Evolutionary conservation across 257 asterid species (phyloP), one percentile per base, ranked within the genome.

Genomic region (Thymus quinquecostatus): DNA sequence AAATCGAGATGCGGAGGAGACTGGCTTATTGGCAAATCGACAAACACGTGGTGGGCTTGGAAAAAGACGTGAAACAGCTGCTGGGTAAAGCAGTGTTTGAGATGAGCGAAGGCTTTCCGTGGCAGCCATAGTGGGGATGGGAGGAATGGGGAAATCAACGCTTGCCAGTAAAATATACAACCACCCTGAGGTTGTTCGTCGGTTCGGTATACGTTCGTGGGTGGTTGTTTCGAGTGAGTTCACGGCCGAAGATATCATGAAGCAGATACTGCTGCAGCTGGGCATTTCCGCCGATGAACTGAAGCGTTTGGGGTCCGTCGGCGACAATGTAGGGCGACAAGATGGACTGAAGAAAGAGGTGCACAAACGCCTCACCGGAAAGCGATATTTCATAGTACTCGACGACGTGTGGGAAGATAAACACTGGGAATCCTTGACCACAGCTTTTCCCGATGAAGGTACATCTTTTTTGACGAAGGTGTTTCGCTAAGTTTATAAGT

Each of bases 81-180:
- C 41, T 78, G 2, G 4, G 33, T 0, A 55, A 45, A 13, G 53
- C 60, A 3, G 13, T 78, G 1, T 13, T 78, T 43, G 47, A 38
- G 10, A 71, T 51, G 53, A 36, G 33, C 10, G 8, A 66, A 14
- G 58, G 33, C 68, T 67, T 33, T 44, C 51, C 6, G 4, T 65
- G 3, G 61, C 71, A 5, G 30, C 67, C 12, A 51, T 78, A 3
- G 68, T 48, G 2, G 79, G 76, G 3, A 68, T 78, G 77, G 73
- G 73, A 0, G 78, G 78, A 0, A 66, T 57, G 1, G 73, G 78
- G 33, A 74, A 74, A 36, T 56, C 73, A 3, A 78, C 79, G 2
- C 72, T 78, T 2, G 82, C 82, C 2, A 73, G 62, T 7, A 60
- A 10, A 27, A 71, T 74, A 28, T 69, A 69, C 38, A 74, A 69